These are phyloP conservation scores for Backusella westeae DNA, from an alignment of 192 early-diverging fungal genomes.

Conservation along the genomic window DNA sequence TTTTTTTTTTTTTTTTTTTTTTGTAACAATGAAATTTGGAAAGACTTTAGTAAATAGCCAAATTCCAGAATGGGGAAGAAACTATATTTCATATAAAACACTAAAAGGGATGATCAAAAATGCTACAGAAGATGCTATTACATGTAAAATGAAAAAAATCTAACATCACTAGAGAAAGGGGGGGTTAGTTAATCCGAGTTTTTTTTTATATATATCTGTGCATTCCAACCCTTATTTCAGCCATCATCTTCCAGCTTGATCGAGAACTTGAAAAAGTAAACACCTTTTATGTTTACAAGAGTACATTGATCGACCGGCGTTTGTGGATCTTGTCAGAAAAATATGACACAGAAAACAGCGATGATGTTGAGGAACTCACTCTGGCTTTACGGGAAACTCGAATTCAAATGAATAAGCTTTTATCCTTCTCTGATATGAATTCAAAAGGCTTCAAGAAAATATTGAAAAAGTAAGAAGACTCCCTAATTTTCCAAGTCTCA, in stretches of 20 bases:
- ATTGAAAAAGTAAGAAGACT: slow-evolving; percentile 49
- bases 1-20: not conserved
- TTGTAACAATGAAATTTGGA: slow-evolving; percentile 51
- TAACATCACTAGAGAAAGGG: not conserved
- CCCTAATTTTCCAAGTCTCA: not conserved
- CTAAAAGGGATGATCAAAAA: slow-evolving; percentile 79
- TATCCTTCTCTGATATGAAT: slow-evolving; percentile 51
- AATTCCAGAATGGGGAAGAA: slow-evolving; percentile 53
- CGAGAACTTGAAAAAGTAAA: slow-evolving; percentile 86
- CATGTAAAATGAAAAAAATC: slow-evolving; percentile 29
- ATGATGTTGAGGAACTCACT: slow-evolving; percentile 31
- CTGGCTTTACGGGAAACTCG: slow-evolving; percentile 45
- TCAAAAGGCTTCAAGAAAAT: slow-evolving; percentile 50
- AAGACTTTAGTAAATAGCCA: slow-evolving; percentile 49
- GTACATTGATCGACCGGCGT: slow-evolving; percentile 67
- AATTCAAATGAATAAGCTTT: slow-evolving; percentile 42
- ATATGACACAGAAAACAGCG: slow-evolving; percentile 17
- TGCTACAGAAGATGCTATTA: slow-evolving; percentile 36
- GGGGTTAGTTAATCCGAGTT: not conserved
- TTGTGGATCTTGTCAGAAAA: slow-evolving; percentile 60
- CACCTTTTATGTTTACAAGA: slow-evolving; percentile 75
- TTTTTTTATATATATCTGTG: not conserved
- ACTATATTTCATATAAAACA: slow-evolving; percentile 62
- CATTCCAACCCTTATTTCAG: slow-evolving; percentile 34
- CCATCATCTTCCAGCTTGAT: slow-evolving; percentile 80